These are phyloP conservation scores for Carex littledalei DNA, from an alignment of 176 grass and related monocot species.

Conservation along the genomic window DNA sequence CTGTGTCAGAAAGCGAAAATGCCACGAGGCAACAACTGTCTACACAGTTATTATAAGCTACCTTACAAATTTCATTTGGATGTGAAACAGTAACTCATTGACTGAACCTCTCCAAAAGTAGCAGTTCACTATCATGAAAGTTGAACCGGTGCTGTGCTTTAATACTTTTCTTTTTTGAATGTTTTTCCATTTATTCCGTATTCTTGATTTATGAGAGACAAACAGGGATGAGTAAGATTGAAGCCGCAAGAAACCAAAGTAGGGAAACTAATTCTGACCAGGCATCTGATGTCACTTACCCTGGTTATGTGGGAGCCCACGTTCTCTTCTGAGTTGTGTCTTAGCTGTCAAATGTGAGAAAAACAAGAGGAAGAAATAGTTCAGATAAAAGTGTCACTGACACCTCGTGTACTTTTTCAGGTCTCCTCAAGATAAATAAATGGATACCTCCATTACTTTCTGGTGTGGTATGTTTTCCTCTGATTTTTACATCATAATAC, in stretches of 20 bases:
- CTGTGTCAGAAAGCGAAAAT: background rate
- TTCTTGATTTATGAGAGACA: background rate
- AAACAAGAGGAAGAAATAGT: conserved; percentile 3
- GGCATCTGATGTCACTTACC: conserved; percentile 17
- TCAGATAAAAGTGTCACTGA: conserved; percentile 12
- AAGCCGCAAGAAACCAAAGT: conserved; percentile 6
- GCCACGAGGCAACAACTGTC: conserved; percentile 19
- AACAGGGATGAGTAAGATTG: background rate
- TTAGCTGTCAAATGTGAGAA: conserved; percentile 17
- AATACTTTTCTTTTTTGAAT: background rate
- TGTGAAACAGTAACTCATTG: background rate
- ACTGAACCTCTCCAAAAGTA: background rate
- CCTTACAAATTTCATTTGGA: background rate
- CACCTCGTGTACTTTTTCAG: background rate
- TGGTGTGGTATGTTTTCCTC: no score
- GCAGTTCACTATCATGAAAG: conserved; percentile 11
- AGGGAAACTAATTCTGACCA: conserved; percentile 17
- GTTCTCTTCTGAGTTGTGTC: conserved; percentile 8
- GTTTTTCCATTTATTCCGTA: background rate
- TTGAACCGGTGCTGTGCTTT: background rate
- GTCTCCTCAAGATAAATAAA: background rate
- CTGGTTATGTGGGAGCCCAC: conserved; percentile 1
- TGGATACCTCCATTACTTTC: conserved; percentile 4
- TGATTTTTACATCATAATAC: no score
- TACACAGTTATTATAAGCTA: background rate